Conservation (phyloP, 140 eudicot genomes). For the Senecio squalidus region DNA sequence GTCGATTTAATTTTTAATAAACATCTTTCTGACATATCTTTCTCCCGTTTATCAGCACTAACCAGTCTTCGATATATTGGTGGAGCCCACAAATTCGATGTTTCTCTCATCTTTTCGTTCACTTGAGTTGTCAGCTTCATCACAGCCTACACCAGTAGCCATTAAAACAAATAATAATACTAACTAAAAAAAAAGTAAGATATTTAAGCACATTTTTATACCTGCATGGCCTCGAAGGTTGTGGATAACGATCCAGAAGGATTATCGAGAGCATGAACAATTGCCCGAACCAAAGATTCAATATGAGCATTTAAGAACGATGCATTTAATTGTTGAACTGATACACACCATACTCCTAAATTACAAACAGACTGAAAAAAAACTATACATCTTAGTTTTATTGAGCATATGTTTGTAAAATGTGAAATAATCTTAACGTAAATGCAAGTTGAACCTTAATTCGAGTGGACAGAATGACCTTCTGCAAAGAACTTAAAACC, state of each 20-base stretch:
- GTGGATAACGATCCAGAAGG: constrained; percentile 81
- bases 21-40: constrained; percentile 83
- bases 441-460: constrained; percentile 42
- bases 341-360: constrained; percentile 90
- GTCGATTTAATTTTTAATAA: constrained; percentile 46
- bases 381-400: neutral
- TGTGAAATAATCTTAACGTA: neutral
- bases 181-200: neutral
- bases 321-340: constrained; percentile 67
- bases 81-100: constrained; percentile 70
- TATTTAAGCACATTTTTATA: constrained; percentile 20
- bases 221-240: constrained; percentile 94
- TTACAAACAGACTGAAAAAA: constrained; percentile 70
- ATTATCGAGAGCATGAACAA: constrained; percentile 79
- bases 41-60: constrained; percentile 73
- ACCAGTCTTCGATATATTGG: constrained; percentile 80
- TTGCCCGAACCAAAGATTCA: constrained; percentile 51
- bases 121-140: constrained; percentile 54
- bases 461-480: constrained; percentile 51
- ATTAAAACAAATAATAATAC: neutral
- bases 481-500: constrained; percentile 49
- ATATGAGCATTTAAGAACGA: constrained; percentile 42
- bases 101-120: constrained; percentile 62
- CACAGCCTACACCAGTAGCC: constrained; percentile 45
- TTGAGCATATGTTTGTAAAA: neutral